Conservation (phyloP, 345 rosid genomes). For the Capsella bursapastoris region DNA sequence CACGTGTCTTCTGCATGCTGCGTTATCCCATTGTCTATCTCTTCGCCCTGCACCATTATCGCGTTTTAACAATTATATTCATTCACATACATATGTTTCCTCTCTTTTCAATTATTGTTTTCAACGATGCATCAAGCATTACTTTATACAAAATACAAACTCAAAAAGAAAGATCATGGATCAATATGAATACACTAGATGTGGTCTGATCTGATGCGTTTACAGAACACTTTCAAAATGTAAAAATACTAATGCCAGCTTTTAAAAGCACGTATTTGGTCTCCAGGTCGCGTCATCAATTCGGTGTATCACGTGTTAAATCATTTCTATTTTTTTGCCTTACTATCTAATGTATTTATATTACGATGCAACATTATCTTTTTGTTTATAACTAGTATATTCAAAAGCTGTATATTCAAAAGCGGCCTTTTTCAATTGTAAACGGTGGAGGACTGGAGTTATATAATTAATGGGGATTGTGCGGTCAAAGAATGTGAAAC, state of each 20-base stretch:
- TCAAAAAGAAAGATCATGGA: neutral
- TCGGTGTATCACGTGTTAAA: slow-evolving; percentile 44
- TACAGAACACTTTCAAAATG: neutral
- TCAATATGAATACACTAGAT: slow-evolving; percentile 1
- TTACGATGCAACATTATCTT: too few relatives aligned
- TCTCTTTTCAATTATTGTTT: slow-evolving; percentile 31
- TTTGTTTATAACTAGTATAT: neutral
- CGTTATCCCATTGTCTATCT: slow-evolving; percentile 43
- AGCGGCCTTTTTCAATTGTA: slow-evolving; percentile 1
- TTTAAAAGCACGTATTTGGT: slow-evolving; percentile 26
- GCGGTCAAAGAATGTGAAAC: slow-evolving; percentile 33
- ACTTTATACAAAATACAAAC: neutral
- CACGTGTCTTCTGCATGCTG: slow-evolving; percentile 53
- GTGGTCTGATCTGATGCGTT: too few relatives aligned
- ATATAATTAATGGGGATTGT: neutral
- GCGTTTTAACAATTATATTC: slow-evolving; percentile 24
- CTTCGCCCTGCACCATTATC: slow-evolving; percentile 39
- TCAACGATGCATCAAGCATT: slow-evolving; percentile 11
- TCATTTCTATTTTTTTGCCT: neutral
- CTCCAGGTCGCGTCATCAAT: slow-evolving; percentile 22
- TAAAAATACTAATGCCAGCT: slow-evolving; percentile 9
- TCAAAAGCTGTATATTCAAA: neutral
- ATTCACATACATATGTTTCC: neutral
- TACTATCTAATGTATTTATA: too few relatives aligned
- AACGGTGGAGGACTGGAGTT: slow-evolving; percentile 11